Evolutionary conservation across 129 eudicot species (phyloP), one percentile per base, ranked within the genome.

Genomic region (Tanacetum coccineum): DNA sequence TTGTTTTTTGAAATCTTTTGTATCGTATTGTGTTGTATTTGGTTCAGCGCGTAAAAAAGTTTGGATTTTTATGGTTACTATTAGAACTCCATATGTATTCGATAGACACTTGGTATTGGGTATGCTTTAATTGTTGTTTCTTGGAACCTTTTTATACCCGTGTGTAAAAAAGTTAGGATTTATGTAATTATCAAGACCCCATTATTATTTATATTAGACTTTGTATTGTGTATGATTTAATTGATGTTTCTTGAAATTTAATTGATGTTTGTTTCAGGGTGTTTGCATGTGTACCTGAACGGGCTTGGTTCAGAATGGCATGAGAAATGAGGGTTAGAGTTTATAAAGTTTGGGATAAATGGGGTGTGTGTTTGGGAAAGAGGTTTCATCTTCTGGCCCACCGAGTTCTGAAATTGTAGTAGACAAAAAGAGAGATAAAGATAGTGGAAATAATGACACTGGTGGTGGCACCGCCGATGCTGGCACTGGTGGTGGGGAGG

Each of bases 351-450:
- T 40, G 74, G 80, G 82, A 81, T 76, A 70, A 70, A 91, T 91
- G 97, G 97, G 97, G 71, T 91, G 97, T 83, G 97, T 83, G 42
- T 87, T 91, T 79, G 97, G 96, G 25, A 87, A 72, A 79, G 90
- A 87, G 86, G 79, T 74, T 67, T 79, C 88, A 42, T 78, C 85
- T 13, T 78, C 91, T 66, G 88, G 83, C 67, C 84, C 81, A n/a
- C 74, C 82, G 13, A 80, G 82, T 67, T 83, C 86, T 9, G 94
- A 78, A 47, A 68, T 80, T 79, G 96, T 77, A 60, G 82, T 25
- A 15, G 86, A 69, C 1, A 76, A 73, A 62, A 78, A 70, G 47
- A 74, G 83, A 68, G 85, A 72, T 42, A 77, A 61, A 69, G 87
- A 61, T 4, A 76, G 52, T 3, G 62, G 45, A 10, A 77, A 39